phyloP scores from a whole-genome alignment of 2,329 filamentous ascomycete species.

The Zymoseptoria brevis region DNA sequence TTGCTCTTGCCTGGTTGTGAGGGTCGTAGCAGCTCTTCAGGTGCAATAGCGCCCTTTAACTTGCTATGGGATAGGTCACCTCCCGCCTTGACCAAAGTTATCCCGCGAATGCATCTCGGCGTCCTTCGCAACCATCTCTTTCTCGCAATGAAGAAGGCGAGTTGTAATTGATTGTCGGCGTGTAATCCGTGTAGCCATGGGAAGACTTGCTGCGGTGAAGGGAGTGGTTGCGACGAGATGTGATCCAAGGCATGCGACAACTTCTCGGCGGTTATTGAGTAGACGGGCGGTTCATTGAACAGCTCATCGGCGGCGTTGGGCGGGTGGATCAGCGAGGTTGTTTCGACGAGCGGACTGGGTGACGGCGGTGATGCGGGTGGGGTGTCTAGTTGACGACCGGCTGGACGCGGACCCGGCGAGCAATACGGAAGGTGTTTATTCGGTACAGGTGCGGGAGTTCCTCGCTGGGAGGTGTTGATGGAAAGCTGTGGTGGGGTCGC shows the following conservation, averaged over 20 bases:
- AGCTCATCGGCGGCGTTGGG: constrained; percentile 55
- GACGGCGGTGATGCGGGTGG: constrained; percentile 53
- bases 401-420: constrained; percentile 62
- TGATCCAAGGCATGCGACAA: constrained; percentile 69
- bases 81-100: constrained; percentile 83
- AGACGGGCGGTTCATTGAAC: constrained; percentile 54
- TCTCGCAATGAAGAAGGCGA: constrained; percentile 78
- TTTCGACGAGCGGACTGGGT: constrained; percentile 48
- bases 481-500: constrained; percentile 46
- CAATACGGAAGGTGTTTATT: constrained; percentile 90
- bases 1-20: constrained; percentile 16
- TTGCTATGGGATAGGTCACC: constrained; percentile 66
- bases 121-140: constrained; percentile 62
- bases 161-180: constrained; percentile 77
- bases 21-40: constrained; percentile 65
- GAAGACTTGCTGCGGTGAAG: constrained; percentile 78
- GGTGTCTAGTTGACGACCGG: constrained; percentile 42
- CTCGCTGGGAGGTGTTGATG: constrained; percentile 50
- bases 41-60: constrained; percentile 78
- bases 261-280: constrained; percentile 60
- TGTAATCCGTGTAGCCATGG: constrained; percentile 95
- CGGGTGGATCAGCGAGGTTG: constrained; percentile 66
- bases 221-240: constrained; percentile 68
- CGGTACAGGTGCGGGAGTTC: constrained; percentile 56
- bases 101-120: constrained; percentile 67